Conservation (phyloP, 2,329 filamentous ascomycete species). For the Ceratocystis alfenasii region DNA sequence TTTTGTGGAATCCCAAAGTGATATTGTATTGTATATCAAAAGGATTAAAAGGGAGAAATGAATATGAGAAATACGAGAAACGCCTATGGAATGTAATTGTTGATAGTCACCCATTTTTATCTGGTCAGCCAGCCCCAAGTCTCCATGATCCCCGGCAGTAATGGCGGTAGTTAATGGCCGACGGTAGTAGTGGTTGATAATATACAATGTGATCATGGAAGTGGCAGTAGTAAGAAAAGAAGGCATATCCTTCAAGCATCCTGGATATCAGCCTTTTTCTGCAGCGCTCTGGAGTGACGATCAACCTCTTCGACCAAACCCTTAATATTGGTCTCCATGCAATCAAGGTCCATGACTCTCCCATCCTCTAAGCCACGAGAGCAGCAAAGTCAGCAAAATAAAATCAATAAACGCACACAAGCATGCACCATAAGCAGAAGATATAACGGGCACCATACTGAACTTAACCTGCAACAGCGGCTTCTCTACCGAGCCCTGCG, state of each 20-base stretch:
- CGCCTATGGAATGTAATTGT: neutral
- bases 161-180: neutral
- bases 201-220: slow-evolving; percentile 10
- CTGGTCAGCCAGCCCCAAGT: neutral
- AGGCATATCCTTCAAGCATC: slow-evolving; percentile 30
- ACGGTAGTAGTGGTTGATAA: neutral
- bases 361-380: slow-evolving; percentile 60
- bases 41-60: neutral
- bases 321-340: slow-evolving; percentile 70
- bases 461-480: slow-evolving; percentile 70
- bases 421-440: neutral
- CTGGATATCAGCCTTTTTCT: slow-evolving; percentile 68
- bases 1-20: neutral
- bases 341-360: slow-evolving; percentile 73
- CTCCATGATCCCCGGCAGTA: neutral
- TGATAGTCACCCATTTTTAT: neutral
- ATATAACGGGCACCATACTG: slow-evolving; percentile 44
- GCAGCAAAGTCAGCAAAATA: neutral
- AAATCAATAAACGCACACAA: neutral
- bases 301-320: slow-evolving; percentile 82
- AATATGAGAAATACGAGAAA: neutral
- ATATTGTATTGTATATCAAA: neutral
- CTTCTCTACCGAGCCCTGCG: slow-evolving; percentile 54
- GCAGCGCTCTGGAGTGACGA: slow-evolving; percentile 69
- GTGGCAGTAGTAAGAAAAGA: neutral